Conservation (phyloP, 768 basidiomycete genomes). For the Leccinum boreale region DNA sequence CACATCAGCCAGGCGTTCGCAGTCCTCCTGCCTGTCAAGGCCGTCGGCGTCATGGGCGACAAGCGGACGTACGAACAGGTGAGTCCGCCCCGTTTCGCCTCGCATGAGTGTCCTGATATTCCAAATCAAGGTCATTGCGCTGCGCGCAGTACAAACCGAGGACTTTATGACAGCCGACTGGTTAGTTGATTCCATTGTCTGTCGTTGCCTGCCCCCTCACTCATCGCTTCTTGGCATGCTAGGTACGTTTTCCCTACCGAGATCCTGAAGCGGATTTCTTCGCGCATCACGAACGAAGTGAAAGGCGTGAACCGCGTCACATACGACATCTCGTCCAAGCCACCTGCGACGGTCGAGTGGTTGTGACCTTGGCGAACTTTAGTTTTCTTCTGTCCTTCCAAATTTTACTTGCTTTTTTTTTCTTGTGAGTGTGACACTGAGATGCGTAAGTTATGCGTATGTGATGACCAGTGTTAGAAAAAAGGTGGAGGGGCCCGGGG, state of each 20-base stretch:
- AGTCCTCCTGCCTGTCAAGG: slow-evolving; percentile 91
- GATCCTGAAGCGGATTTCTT: slow-evolving; percentile 87
- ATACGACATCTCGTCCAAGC: slow-evolving; percentile 96
- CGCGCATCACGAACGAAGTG: slow-evolving; percentile 97
- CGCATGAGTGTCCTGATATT: slow-evolving; percentile 1
- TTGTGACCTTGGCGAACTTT: slow-evolving; percentile 22
- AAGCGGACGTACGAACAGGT: slow-evolving; percentile 94
- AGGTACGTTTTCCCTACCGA: slow-evolving; percentile 96
- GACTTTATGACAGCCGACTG: slow-evolving; percentile 99
- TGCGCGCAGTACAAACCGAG: slow-evolving; percentile 95
- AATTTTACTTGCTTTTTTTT: neutral
- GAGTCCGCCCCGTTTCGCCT: slow-evolving; percentile 5
- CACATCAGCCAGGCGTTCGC: slow-evolving; percentile 96
- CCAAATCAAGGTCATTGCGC: slow-evolving; percentile 70
- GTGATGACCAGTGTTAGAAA: neutral
- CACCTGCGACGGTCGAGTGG: slow-evolving; percentile 69
- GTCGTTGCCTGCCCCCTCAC: neutral
- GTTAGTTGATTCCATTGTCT: slow-evolving; percentile 39
- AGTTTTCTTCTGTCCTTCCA: neutral
- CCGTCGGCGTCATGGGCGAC: slow-evolving; percentile 98
- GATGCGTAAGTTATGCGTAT: neutral
- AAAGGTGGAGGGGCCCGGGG: neutral
- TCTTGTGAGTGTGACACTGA: neutral
- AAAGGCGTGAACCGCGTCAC: slow-evolving; percentile 94
- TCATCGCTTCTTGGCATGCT: slow-evolving; percentile 12